A percentile compares a stretch with the other conserved stretches of the same genome.
Conservation (phyloP, 305 asterid species). For the Fraxinus sp. region DNA sequence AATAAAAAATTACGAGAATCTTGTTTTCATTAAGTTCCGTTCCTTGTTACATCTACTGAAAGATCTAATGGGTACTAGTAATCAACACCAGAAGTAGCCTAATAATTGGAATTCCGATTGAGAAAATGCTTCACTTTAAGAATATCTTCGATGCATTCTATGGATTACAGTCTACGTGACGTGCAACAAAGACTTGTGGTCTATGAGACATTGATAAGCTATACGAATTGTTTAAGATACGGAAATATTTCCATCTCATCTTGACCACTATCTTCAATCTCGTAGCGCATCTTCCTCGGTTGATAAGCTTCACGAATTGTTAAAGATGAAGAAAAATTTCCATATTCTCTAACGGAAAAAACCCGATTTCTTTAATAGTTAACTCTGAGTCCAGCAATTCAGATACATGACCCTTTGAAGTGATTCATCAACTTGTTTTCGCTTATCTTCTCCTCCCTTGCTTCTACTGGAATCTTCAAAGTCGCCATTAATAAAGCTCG, state of each 20-base stretch:
- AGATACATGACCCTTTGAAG: conserved; percentile 36
- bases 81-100: neutral
- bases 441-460: conserved; percentile 8
- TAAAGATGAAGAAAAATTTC: too few relatives aligned
- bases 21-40: neutral
- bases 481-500: neutral
- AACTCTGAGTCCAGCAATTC: conserved; percentile 37
- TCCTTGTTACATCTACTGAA: neutral
- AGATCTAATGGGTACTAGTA: neutral
- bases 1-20: neutral
- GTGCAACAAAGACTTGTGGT: neutral
- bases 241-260: neutral
- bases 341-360: too few relatives aligned
- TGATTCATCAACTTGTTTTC: conserved; percentile 33
- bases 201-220: neutral
- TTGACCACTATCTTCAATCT: neutral
- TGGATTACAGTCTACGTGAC: neutral
- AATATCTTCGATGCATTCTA: neutral
- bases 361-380: neutral
- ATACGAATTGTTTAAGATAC: neutral
- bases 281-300: neutral
- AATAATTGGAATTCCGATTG: neutral
- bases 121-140: neutral
- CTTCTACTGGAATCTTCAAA: neutral
- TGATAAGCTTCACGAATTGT: too few relatives aligned